Conservation (phyloP, 352 stramenopile genomes). For the Phytopythium litorale region DNA sequence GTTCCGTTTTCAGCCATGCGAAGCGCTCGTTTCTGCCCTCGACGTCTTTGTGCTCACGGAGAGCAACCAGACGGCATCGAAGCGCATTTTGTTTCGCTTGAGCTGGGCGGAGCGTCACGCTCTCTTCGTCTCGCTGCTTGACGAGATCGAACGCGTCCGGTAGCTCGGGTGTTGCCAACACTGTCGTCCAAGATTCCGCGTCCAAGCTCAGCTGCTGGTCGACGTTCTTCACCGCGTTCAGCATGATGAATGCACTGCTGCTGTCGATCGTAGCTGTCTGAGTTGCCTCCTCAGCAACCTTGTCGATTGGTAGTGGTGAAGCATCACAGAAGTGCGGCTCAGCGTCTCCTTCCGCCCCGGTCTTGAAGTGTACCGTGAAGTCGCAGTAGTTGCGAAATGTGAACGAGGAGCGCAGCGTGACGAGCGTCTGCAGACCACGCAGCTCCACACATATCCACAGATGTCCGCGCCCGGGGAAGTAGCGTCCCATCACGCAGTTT, state of each 20-base stretch:
- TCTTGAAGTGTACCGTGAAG: conserved; percentile 30
- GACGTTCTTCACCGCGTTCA: conserved; percentile 23
- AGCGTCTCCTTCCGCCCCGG: conserved; percentile 15
- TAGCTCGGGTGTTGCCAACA: conserved; percentile 17
- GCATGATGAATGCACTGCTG: conserved; percentile 20
- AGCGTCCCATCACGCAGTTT: conserved; percentile 51
- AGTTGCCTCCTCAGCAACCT: too few species aligned
- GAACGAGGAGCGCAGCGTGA: conserved; percentile 50
- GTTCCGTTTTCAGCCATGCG: conserved; percentile 29
- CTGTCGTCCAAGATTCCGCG: conserved; percentile 25
- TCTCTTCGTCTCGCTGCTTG: conserved; percentile 21
- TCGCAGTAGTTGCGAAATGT: conserved; percentile 40
- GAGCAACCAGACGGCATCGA: not conserved
- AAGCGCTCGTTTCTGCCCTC: conserved; percentile 11
- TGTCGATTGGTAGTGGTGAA: not conserved
- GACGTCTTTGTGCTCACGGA: not conserved
- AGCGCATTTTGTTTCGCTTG: conserved; percentile 1
- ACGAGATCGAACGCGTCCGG: conserved; percentile 52
- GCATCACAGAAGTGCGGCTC: not conserved
- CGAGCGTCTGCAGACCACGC: conserved; percentile 46
- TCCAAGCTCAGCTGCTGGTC: conserved; percentile 18
- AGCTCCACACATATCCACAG: conserved; percentile 67
- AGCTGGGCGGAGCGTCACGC: not conserved
- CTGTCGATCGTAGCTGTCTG: not conserved
- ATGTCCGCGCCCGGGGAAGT: conserved; percentile 46